Evolutionary conservation across 2,329 filamentous ascomycete genomes (phyloP), one percentile per base, ranked within the genome.

Genomic region (Scopulariopsis brevicaulis): DNA sequence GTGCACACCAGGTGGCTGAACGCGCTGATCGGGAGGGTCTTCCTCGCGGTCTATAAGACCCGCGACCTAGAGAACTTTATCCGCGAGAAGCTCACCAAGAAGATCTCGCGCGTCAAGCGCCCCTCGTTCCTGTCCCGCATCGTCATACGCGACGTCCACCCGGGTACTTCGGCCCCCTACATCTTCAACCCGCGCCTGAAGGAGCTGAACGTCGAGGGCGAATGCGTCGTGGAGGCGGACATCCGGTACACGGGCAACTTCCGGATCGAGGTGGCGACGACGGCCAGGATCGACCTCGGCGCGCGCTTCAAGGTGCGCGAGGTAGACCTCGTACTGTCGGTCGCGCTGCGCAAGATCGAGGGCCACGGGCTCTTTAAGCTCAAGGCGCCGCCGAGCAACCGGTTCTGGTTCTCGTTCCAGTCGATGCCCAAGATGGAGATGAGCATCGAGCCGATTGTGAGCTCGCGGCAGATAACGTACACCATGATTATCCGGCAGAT

Each of bases 381-480:
- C 70, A 99, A 99, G 70, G 90, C 94, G 7, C 90, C 93, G 18
- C 94, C 94, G 0, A 96, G 91, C 70, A 99, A 99, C 69, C 84
- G 94, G 48, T 71, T 96, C n/a, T 99, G 94, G 94, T 83, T 97
- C 63, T 87, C 91, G 1, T 99, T 99, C 67, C 89, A 95, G 68
- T 84, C 84, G n/a, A 89, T 91, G 79, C 94, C 94, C 20, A 92
- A 93, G 67, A 87, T 99, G 75, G 91, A 96, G 61, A 85, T 96
- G 78, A 84, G 84, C n/a, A 90, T 97, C 51, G 91, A 97, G 69
- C 94, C 94, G 3, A 92, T 99, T 64, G 91, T 99, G 55, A 96
- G 92, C 73, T 88, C 91, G 15, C 84, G 93, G 59, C 93, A 97
- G 69, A 96, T 99, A 63, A 97, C 94, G 0, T 97, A 96, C 70